Percentiles rank a stretch among this genome's conserved stretches.
phyloP scores from a whole-genome alignment of 345 rosid genomes.

The Arabis hirsuta region DNA sequence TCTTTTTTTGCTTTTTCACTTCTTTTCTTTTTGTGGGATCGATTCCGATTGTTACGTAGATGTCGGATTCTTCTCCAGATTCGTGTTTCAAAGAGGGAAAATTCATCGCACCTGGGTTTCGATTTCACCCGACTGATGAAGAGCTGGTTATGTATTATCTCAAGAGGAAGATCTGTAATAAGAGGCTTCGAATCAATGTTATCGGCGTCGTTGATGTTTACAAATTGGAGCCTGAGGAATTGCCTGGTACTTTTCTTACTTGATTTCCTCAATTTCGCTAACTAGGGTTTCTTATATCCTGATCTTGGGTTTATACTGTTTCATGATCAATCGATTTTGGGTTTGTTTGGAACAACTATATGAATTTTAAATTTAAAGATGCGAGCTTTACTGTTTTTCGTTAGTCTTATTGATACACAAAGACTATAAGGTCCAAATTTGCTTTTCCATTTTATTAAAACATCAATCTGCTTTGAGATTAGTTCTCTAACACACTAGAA shows the following conservation, averaged over 20 bases:
- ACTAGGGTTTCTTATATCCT: no score
- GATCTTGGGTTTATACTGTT: no score
- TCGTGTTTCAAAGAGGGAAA: constrained; percentile 40
- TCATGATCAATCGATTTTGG: neutral
- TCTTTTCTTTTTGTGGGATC: neutral
- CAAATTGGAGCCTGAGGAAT: constrained; percentile 83
- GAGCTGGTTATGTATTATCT: constrained; percentile 76
- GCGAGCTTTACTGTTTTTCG: no score
- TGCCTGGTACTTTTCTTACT: constrained; percentile 59
- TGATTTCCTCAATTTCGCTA: no score
- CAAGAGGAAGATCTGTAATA: constrained; percentile 76
- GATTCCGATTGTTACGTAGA: neutral
- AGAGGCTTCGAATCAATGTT: constrained; percentile 54
- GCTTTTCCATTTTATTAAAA: no score
- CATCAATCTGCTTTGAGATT: no score
- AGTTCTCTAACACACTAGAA: no score
- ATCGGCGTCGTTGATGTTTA: constrained; percentile 78
- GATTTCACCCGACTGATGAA: constrained; percentile 93
- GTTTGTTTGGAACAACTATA: no score
- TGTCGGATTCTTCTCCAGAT: constrained; percentile 19
- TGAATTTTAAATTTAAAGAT: no score
- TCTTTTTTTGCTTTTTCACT: neutral
- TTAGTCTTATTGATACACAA: no score
- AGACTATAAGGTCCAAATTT: no score
- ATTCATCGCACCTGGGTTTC: constrained; percentile 81